A percentile compares a stretch with the other conserved stretches of the same genome.
phyloP scores from a whole-genome alignment of 495 filamentous ascomycete species.

The Penicillium steckii region DNA sequence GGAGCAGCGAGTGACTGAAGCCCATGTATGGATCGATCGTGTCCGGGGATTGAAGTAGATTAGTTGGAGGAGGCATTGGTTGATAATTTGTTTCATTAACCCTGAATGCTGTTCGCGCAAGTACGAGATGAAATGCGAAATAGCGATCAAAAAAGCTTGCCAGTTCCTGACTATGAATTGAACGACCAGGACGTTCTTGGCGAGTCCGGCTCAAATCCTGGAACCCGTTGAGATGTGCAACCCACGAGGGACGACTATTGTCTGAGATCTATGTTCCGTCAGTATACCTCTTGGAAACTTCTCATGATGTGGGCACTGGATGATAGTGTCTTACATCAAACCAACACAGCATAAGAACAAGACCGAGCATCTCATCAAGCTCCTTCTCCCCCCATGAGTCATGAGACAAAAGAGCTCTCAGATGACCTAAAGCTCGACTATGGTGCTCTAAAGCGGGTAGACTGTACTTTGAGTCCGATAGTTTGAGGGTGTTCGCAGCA shows the following conservation, averaged over 20 bases:
- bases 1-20: conserved; percentile 22
- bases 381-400: conserved; percentile 17
- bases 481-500: conserved; percentile 19
- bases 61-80: neutral
- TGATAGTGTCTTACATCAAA: conserved; percentile 8
- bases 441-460: conserved; percentile 19
- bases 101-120: conserved; percentile 22
- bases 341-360: conserved; percentile 28
- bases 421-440: conserved; percentile 14
- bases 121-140: conserved; percentile 25
- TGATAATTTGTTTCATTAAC: conserved; percentile 3
- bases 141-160: conserved; percentile 25
- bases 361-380: conserved; percentile 23
- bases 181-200: conserved; percentile 10
- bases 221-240: conserved; percentile 26
- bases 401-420: conserved; percentile 8
- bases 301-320: too few species aligned
- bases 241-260: conserved; percentile 24
- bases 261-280: conserved; percentile 19
- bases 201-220: conserved; percentile 16
- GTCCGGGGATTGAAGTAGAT: conserved; percentile 11
- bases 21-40: conserved; percentile 27
- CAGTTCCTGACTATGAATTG: conserved; percentile 16
- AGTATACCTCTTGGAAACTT: neutral
- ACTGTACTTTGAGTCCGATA: conserved; percentile 17